These are phyloP conservation scores for Fusarium papillatum DNA, from an alignment of 2,329 filamentous ascomycete species.

Conservation along the genomic window DNA sequence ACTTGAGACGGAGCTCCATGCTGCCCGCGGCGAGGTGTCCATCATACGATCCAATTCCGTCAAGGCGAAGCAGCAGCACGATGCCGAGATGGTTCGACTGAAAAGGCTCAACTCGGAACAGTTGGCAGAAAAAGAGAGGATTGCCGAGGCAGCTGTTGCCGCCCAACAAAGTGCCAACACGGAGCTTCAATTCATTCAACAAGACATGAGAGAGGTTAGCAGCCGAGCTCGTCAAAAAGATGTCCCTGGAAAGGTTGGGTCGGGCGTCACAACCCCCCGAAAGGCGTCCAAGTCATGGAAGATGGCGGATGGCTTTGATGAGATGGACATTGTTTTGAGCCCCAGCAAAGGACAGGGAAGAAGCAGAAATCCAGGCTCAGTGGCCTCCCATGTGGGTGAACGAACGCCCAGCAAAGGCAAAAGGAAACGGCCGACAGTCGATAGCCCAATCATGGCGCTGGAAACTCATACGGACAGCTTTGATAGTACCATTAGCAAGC, in stretches of 20 bases:
- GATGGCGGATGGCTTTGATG: constrained; percentile 83
- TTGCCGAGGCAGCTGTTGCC: constrained; percentile 74
- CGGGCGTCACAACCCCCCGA: constrained; percentile 68
- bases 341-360: constrained; percentile 64
- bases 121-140: constrained; percentile 71
- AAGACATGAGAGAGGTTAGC: constrained; percentile 75
- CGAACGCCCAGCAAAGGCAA: constrained; percentile 77
- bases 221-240: constrained; percentile 64
- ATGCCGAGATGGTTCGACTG: constrained; percentile 71
- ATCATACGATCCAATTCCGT: constrained; percentile 81
- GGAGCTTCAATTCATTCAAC: constrained; percentile 79
- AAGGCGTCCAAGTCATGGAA: constrained; percentile 68
- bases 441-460: constrained; percentile 76
- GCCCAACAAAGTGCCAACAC: constrained; percentile 76
- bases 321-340: constrained; percentile 69
- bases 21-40: constrained; percentile 78
- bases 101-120: constrained; percentile 76
- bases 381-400: constrained; percentile 61
- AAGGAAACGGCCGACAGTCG: constrained; percentile 74
- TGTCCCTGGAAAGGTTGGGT: constrained; percentile 35
- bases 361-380: constrained; percentile 55
- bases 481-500: constrained; percentile 49
- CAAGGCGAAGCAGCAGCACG: constrained; percentile 71
- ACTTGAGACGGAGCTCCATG: constrained; percentile 69
- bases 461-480: constrained; percentile 64